Base-by-base conservation (phyloP, 2,329 filamentous ascomycete genomes). In the Botrytis medusae region DNA sequence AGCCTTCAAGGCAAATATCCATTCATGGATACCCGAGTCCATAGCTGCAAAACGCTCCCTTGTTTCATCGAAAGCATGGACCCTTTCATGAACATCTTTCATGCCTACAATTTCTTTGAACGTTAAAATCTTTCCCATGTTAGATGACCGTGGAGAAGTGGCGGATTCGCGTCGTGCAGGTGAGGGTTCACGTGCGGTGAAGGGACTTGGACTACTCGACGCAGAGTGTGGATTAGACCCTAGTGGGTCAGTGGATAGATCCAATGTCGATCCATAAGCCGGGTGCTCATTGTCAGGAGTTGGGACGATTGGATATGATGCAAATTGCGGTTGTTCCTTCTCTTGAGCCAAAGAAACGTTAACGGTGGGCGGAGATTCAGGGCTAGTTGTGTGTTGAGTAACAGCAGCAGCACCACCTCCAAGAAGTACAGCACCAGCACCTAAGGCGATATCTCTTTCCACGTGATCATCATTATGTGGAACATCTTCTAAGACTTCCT, bases 21-120 rank as follows among this genome's bases (percentile, higher is more conserved):
- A 91, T 48, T 84, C 82, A 72, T 82, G 85, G n/a, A 98, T 84
- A 1, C 95, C 94, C 8, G 92, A 92, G 74, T 97, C 90, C 80
- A 92, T 89, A 20, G 83, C 82, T 0, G 92, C 90, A 81, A 94
- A 94, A 63, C 92, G 88, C 25, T 88, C 84, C 62, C 93, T 88
- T 0, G 92, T 92, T 73, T 91, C 88, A 74, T 93, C 88, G 81
- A 93, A 97, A 22, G 90, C 91, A 61, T 87, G 85, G 74, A 96
- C 92, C 32, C 94, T 90, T 76, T 96, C 91, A 22, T 86, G 82
- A 0, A 90, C 82, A 2, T 88, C 89, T 25, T 88, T 86, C 68
- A 96, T 86, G 14, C 88, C 89, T 78, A 94, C 86, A 74, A 98
- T 97, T 73, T 97, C 92, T 69, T 90, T 89, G 82, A 97, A 95